phyloP scores from a whole-genome alignment of 1,139 yeast genomes.

The Magnusiomyces magnusii region DNA sequence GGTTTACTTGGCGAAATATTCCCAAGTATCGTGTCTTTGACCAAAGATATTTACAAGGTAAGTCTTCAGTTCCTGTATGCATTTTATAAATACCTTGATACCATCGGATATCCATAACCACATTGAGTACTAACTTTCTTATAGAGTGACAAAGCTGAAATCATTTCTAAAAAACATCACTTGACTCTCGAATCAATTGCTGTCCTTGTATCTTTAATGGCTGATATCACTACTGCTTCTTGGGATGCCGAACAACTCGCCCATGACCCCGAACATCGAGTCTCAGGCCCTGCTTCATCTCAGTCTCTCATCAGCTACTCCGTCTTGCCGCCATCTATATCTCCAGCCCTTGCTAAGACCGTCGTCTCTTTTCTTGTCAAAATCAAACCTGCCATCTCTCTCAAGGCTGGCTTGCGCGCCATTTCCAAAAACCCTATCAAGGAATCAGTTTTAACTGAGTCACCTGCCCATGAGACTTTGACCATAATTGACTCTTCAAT shows the following conservation, averaged over 20 bases:
- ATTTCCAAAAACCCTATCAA: conserved; percentile 3
- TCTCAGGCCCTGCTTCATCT: neutral
- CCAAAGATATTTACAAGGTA: conserved; percentile 11
- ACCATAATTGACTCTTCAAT: conserved; percentile 43
- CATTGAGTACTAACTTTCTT: neutral
- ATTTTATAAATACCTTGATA: neutral
- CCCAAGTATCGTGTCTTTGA: conserved; percentile 9
- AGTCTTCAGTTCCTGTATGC: too few species aligned
- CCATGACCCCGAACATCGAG: conserved; percentile 6
- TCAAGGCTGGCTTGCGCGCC: conserved; percentile 9
- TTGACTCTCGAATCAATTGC: conserved; percentile 10
- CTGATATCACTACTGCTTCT: conserved; percentile 11
- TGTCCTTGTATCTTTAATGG: conserved; percentile 7
- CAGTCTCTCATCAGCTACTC: conserved; percentile 10
- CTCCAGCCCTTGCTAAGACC: conserved; percentile 17
- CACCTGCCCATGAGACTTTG: conserved; percentile 10
- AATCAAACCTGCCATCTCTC: conserved; percentile 14
- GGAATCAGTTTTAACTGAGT: neutral
- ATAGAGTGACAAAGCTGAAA: conserved; percentile 10
- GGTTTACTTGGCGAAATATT: conserved; percentile 12
- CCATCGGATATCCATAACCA: neutral
- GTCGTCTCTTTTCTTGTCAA: conserved; percentile 12
- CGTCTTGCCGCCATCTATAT: conserved; percentile 9
- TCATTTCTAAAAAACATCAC: conserved; percentile 7
- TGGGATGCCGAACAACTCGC: conserved; percentile 12